Base-by-base conservation (phyloP, 352 stramenopile species). In the Phytophthora syringae region DNA sequence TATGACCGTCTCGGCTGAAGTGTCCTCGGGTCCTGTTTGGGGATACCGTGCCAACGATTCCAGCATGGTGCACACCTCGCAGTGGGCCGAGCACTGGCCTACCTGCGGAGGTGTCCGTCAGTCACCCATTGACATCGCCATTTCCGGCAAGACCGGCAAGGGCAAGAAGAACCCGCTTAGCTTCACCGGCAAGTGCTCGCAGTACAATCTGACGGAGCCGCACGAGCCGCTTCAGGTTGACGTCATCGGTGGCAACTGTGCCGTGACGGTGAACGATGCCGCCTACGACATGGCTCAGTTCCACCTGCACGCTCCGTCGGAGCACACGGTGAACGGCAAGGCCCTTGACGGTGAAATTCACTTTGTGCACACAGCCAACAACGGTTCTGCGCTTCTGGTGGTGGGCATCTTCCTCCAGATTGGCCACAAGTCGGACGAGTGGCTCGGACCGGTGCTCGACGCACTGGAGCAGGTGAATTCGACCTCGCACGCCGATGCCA, bases 311-410 rank as follows among this genome's bases (percentile, higher is more conserved):
- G 52, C 66, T 4, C 77, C 77, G 6, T 76, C 68, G 11, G 77
- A 86, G 55, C 74, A 86, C 70, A 80, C 67, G 0, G 16, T 86
- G 28, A 39, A 76, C 20, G 77, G 77, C 34, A 77, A 77, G 13
- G 36, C 59, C 0, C 52, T 70, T 16, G 64, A 76, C 13, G 74
- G 58, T 22, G 77, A 82, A 44, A 51, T 77, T 1, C 74, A 84
- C 57, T 83, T 84, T 45, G 77, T 86, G 28, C 77, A 86, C 66
- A 63, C 37, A 10, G 60, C 53, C 47, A 37, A 15, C 0, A 60
- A 70, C 28, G 60, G 53, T 2, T 42, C 51, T 1, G 53, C 52
- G 25, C 42, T 84, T 20, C 51, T 83, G 2, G 77, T 84, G 15
- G 70, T 76, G 4, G 77, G 72, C 3, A 34, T 86, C 27, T 76